Conservation (phyloP, 2,329 filamentous ascomycete genomes). For the Ceratocystis lukuohia region DNA sequence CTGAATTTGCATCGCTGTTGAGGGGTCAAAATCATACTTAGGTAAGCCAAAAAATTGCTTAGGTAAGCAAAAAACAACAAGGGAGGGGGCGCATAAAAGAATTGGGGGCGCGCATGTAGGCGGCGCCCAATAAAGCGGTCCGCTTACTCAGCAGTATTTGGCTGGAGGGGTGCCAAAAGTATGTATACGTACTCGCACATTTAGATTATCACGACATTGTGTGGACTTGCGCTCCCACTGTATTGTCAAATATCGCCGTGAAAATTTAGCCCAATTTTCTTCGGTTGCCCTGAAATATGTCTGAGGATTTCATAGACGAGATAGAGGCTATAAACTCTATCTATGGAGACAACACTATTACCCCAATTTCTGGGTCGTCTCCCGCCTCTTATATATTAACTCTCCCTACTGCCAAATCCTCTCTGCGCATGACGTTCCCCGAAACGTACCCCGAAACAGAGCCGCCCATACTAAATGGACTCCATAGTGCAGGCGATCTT, state of each 20-base stretch:
- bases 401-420: constrained; percentile 48
- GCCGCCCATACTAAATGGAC: constrained; percentile 61
- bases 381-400: constrained; percentile 42
- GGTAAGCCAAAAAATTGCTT: too few species aligned
- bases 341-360: constrained; percentile 55
- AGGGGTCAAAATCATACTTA: too few species aligned
- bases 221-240: background rate
- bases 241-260: too few species aligned
- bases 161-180: background rate
- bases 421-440: constrained; percentile 55
- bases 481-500: constrained; percentile 59
- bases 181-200: background rate
- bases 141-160: background rate
- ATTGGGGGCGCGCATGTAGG: too few species aligned
- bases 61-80: too few species aligned
- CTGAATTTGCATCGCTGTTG: too few species aligned
- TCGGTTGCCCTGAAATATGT: constrained; percentile 29
- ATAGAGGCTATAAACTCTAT: constrained; percentile 75
- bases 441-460: constrained; percentile 54
- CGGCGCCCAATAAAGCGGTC: background rate
- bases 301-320: constrained; percentile 55
- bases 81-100: too few species aligned
- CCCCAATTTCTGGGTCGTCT: constrained; percentile 29
- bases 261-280: background rate
- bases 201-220: background rate